Evolutionary conservation across 495 filamentous ascomycete species (phyloP).

Genomic region (Lophiotrema nucula): DNA sequence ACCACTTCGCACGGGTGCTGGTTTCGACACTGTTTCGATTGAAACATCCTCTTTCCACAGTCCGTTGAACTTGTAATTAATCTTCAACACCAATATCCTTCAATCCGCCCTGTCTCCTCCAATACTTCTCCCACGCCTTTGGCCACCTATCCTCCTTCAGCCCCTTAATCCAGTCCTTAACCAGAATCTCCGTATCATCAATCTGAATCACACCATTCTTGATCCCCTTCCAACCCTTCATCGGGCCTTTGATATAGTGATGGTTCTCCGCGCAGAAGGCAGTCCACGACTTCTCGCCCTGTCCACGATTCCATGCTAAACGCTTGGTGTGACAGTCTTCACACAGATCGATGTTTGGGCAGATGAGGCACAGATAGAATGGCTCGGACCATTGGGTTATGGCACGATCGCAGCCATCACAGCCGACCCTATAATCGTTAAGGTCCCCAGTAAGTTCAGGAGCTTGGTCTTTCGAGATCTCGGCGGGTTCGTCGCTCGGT

Average conservation of each 20-base stretch:
- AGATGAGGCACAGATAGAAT: constrained; percentile 17
- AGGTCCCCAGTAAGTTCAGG: no score
- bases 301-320: not conserved
- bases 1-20: no score
- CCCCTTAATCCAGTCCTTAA: constrained; percentile 31
- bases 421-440: no score
- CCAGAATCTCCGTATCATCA: constrained; percentile 27
- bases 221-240: constrained; percentile 36
- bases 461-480: no score
- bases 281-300: not conserved
- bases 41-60: no score
- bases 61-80: no score
- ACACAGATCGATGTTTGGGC: constrained; percentile 14
- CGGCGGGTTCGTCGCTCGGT: no score
- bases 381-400: not conserved
- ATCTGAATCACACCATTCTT: constrained; percentile 33
- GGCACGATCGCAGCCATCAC: not conserved
- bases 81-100: constrained; percentile 4
- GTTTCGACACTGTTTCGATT: no score
- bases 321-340: constrained; percentile 5
- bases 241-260: constrained; percentile 31
- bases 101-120: not conserved
- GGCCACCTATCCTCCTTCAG: constrained; percentile 13
- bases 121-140: constrained; percentile 12
- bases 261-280: constrained; percentile 28